Base-by-base conservation (phyloP, 1,284 basidiomycete genomes). In the Ustanciosporium gigantosporum region DNA sequence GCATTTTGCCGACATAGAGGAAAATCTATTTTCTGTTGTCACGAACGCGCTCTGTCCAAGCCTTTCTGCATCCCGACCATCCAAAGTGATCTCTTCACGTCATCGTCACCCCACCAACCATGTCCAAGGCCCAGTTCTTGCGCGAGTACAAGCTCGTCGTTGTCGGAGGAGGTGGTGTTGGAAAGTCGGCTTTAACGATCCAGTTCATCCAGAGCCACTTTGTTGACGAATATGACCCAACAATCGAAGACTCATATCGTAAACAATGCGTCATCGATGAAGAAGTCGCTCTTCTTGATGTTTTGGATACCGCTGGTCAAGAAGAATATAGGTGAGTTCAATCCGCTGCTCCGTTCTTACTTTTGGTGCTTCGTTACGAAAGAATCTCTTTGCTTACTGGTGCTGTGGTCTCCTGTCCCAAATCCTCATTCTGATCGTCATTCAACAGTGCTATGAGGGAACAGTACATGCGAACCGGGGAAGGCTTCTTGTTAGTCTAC, bases 401-500 rank as follows among this genome's bases (percentile, higher is more conserved):
- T 29, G 27, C 27, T 9, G n/a, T 29, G 27, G 11, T 4, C n/a
- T 7, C 31, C 4, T 4, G n/a, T 7, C 13, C n/a, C 17, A 16
- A 13, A n/a, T 37, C 36, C 22, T 11, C 24, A 6, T 24, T n/a
- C 34, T 19, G 19, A 16, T 29, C 27, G n/a, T 29, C 27, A 11
- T 29, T n/a, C 15, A 5, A n/a, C 41, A 93, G 91, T 57, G 92
- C 91, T 24, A 95, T 95, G 92, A 87, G 92, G 44, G 92, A 95
- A 79, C 92, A 95, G 74, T 95, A 95, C 82, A 95, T 93, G 91
- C 87, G 91, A 43, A 89, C 90, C 21, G 95, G 95, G 56, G 95
- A 98, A 81, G 95, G 95, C 4, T 99, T 96, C 84, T 84, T 99
- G 39, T 87, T 98, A 58, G 95, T 98, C 55, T 99, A 98, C 81